phyloP scores from a whole-genome alignment of 768 basidiomycete genomes.

The Trametes villosa region DNA sequence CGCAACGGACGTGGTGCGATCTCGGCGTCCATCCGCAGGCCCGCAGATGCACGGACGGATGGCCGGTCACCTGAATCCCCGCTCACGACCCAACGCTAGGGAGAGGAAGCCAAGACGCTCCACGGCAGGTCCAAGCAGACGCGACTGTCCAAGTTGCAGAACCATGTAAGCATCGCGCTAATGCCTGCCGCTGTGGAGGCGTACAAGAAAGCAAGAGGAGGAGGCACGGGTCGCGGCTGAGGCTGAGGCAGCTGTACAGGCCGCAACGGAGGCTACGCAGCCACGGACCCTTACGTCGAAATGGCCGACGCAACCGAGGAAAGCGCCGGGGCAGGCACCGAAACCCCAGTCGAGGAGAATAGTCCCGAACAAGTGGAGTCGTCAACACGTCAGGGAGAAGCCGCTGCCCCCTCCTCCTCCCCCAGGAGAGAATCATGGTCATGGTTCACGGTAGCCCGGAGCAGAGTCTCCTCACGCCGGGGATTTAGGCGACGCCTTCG shows the following conservation, averaged over 20 bases:
- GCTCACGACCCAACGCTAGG: conserved; percentile 85
- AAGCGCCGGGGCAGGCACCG: not conserved
- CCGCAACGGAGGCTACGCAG: conserved; percentile 13
- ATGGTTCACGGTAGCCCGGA: conserved; percentile 88
- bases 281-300: conserved; percentile 21
- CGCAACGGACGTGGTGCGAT: conserved; percentile 50
- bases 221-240: conserved; percentile 33
- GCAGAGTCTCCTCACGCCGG: too few species aligned
- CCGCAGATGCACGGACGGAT: conserved; percentile 44
- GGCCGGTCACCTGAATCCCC: conserved; percentile 71
- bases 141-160: conserved; percentile 65
- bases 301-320: conserved; percentile 16
- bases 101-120: conserved; percentile 82
- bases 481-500: too few species aligned
- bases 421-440: conserved; percentile 85
- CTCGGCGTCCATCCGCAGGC: conserved; percentile 58
- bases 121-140: conserved; percentile 76
- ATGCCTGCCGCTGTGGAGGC: conserved; percentile 79
- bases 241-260: conserved; percentile 22
- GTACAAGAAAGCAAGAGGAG: conserved; percentile 46
- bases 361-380: conserved; percentile 28
- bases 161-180: conserved; percentile 73
- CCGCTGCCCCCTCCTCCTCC: conserved; percentile 31
- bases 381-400: conserved; percentile 24
- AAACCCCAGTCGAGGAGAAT: conserved; percentile 23